These are phyloP conservation scores for Phialophora chinensis DNA, from an alignment of 2,329 filamentous ascomycete species.

Conservation along the genomic window DNA sequence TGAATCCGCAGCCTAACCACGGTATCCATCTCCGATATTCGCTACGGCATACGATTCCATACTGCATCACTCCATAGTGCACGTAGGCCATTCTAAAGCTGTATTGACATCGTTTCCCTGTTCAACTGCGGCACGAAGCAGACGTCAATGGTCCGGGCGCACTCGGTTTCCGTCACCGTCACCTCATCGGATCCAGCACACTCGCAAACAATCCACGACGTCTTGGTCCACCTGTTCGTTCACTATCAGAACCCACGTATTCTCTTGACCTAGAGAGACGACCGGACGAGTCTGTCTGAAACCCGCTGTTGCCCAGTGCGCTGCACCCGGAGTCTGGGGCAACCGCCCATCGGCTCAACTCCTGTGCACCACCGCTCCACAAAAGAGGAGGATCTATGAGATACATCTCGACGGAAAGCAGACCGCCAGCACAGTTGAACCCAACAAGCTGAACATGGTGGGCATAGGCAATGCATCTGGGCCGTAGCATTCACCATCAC, in stretches of 20 bases:
- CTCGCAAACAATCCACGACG: not conserved
- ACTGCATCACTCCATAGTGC: not conserved
- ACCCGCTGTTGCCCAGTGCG: not conserved
- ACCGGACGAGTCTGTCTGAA: not conserved
- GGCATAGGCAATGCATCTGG: slow-evolving; percentile 33
- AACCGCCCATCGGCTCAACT: not conserved
- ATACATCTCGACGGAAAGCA: slow-evolving; percentile 14
- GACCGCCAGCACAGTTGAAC: slow-evolving; percentile 2
- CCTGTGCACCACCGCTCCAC: slow-evolving; percentile 7
- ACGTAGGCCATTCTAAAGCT: not conserved
- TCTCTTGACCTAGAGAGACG: not conserved
- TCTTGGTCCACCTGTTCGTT: not conserved
- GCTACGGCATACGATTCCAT: not conserved
- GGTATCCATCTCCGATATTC: slow-evolving; percentile 6
- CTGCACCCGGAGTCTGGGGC: not conserved
- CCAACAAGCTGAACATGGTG: slow-evolving; percentile 17
- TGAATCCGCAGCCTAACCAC: slow-evolving; percentile 17
- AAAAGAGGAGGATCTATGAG: slow-evolving; percentile 22
- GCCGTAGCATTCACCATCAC: slow-evolving; percentile 29
- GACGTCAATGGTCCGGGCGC: slow-evolving; percentile 11
- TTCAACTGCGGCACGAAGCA: slow-evolving; percentile 5
- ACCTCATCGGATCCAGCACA: not conserved
- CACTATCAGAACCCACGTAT: not conserved
- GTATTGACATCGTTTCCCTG: not conserved
- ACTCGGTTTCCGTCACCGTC: slow-evolving; percentile 8